phyloP scores from a whole-genome alignment of 2,329 filamentous ascomycete species.

The Beauveria rudraprayagi region DNA sequence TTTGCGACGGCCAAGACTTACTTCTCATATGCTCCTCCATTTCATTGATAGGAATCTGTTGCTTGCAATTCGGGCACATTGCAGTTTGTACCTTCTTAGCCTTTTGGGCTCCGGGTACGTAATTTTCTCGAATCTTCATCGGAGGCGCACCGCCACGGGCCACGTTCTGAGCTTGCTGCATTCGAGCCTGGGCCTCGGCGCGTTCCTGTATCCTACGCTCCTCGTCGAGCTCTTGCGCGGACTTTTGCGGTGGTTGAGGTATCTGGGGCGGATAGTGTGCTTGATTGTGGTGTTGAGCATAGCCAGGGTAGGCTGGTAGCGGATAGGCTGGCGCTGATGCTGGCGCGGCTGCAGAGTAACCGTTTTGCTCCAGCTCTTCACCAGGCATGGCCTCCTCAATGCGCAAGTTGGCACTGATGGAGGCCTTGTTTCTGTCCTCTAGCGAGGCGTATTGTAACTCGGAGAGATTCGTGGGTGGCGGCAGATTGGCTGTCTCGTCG shows the following conservation, averaged over 20 bases:
- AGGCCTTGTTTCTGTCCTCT: constrained; percentile 89
- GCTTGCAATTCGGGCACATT: constrained; percentile 87
- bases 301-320: constrained; percentile 37
- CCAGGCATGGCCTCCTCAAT: constrained; percentile 95
- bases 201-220: constrained; percentile 55
- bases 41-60: constrained; percentile 79
- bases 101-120: constrained; percentile 73
- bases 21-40: constrained; percentile 88
- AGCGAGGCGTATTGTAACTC: constrained; percentile 91
- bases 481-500: constrained; percentile 79
- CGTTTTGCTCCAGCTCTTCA: constrained; percentile 53
- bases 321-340: constrained; percentile 28
- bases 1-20: constrained; percentile 28
- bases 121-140: constrained; percentile 90
- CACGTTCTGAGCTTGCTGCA: constrained; percentile 72
- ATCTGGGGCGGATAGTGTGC: constrained; percentile 23
- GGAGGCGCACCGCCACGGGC: constrained; percentile 58
- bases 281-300: constrained; percentile 27
- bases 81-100: constrained; percentile 61
- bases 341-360: constrained; percentile 28
- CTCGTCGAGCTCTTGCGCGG: constrained; percentile 53
- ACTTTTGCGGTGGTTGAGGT: constrained; percentile 24
- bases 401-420: constrained; percentile 70
- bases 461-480: constrained; percentile 79
- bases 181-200: constrained; percentile 51